Evolutionary conservation across 2,329 filamentous ascomycete species (phyloP).

Genomic region (Pseudocercospora pini-densiflorae): DNA sequence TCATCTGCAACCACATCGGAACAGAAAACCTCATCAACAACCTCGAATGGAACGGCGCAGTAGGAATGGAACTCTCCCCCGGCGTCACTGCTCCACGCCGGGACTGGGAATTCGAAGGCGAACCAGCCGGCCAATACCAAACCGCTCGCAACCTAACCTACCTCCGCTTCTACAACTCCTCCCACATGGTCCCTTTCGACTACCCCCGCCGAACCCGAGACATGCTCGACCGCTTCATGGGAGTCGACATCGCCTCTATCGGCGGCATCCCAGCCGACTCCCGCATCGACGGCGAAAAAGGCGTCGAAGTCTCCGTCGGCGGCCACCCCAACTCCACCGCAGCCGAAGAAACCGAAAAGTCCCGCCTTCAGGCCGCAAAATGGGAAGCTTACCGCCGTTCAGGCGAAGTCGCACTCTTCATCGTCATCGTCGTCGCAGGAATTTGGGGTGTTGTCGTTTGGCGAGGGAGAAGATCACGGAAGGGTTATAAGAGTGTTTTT

Average conservation of each 20-base stretch:
- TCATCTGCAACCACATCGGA: slow-evolving; percentile 97
- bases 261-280: slow-evolving; percentile 80
- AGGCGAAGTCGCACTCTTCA: slow-evolving; percentile 80
- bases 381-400: slow-evolving; percentile 89
- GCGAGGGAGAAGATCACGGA: slow-evolving; percentile 56
- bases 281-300: slow-evolving; percentile 82
- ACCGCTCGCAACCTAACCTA: slow-evolving; percentile 95
- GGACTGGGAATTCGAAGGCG: slow-evolving; percentile 91
- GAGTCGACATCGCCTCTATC: slow-evolving; percentile 86
- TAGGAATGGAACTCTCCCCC: slow-evolving; percentile 84
- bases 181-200: slow-evolving; percentile 98
- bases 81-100: slow-evolving; percentile 90
- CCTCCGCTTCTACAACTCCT: slow-evolving; percentile 91
- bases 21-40: slow-evolving; percentile 90
- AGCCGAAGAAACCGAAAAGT: slow-evolving; percentile 68
- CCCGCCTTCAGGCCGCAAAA: slow-evolving; percentile 80
- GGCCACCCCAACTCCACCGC: slow-evolving; percentile 68
- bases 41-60: slow-evolving; percentile 88
- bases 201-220: slow-evolving; percentile 83
- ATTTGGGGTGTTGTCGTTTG: slow-evolving; percentile 75
- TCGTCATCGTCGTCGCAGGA: slow-evolving; percentile 74
- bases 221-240: slow-evolving; percentile 97
- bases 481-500: slow-evolving; percentile 51
- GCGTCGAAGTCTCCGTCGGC: slow-evolving; percentile 76
- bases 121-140: slow-evolving; percentile 90